These are phyloP conservation scores for Helianthus tuberosus DNA, from an alignment of 129 eudicot genomes.

Conservation along the genomic window DNA sequence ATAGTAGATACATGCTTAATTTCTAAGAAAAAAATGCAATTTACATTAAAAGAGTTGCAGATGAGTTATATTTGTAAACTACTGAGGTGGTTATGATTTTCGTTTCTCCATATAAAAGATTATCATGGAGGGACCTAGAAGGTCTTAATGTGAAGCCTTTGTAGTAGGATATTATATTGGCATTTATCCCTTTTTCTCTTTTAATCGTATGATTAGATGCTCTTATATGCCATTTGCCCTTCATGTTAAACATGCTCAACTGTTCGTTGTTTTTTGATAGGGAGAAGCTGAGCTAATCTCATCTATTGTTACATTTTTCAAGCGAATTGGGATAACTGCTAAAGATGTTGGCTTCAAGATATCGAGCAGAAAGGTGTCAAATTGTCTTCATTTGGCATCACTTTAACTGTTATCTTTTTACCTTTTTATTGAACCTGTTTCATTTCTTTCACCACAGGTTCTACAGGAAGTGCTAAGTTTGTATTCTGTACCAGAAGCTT, in stretches of 20 bases:
- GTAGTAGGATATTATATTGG: slow-evolving; percentile 8
- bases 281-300: slow-evolving; percentile 99
- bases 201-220: not conserved
- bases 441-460: slow-evolving; percentile 54
- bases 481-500: slow-evolving; percentile 72
- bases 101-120: not conserved
- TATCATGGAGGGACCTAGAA: not conserved
- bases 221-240: not conserved
- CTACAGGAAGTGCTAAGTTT: slow-evolving; percentile 82
- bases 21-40: too few relatives aligned
- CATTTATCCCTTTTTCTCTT: not conserved
- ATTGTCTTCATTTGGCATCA: not conserved
- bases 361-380: slow-evolving; percentile 91
- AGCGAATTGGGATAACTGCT: slow-evolving; percentile 89
- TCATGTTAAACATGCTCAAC: slow-evolving; percentile 10
- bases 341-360: slow-evolving; percentile 95
- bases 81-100: not conserved
- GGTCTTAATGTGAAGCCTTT: not conserved
- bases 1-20: too few relatives aligned
- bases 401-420: not conserved
- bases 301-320: slow-evolving; percentile 89
- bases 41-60: too few relatives aligned
- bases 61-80: not conserved
- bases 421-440: not conserved
- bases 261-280: slow-evolving; percentile 38